A percentile compares a stretch with the other conserved stretches of the same genome.
Evolutionary conservation across 345 rosid genomes (phyloP).

Genomic region (Euphorbia lathyris): DNA sequence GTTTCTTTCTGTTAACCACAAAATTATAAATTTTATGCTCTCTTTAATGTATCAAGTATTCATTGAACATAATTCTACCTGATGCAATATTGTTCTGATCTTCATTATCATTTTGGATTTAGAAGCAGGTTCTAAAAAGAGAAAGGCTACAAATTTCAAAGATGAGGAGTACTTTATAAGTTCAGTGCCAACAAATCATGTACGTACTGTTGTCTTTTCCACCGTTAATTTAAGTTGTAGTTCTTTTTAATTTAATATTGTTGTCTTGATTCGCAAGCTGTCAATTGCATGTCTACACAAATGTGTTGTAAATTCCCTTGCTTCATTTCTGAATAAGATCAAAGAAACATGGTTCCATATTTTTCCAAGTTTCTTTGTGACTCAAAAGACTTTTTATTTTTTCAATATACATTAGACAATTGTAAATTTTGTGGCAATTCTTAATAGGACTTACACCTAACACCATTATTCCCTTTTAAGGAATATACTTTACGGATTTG

Average conservation of each 20-base stretch:
- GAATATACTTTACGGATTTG: no score
- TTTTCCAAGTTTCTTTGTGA: not conserved
- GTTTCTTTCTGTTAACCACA: constrained; percentile 18
- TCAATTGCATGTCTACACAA: not conserved
- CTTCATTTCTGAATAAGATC: not conserved
- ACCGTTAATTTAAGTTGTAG: not conserved
- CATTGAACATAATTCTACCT: constrained; percentile 4
- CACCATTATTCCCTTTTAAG: no score
- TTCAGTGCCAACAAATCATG: constrained; percentile 80
- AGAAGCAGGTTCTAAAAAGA: constrained; percentile 57
- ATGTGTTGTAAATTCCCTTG: constrained; percentile 5
- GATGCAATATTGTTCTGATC: constrained; percentile 11
- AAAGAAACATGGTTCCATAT: not conserved
- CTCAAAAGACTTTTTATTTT: not conserved
- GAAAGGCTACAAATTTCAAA: constrained; percentile 73
- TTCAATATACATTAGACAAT: not conserved
- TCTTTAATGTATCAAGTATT: not conserved
- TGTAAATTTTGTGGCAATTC: not conserved
- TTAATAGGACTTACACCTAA: not conserved
- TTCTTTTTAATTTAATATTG: not conserved
- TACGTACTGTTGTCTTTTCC: constrained; percentile 30
- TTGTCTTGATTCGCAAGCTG: not conserved
- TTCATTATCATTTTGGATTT: constrained; percentile 19
- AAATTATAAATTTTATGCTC: not conserved
- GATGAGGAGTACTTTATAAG: constrained; percentile 87